A percentile compares a stretch with the other conserved stretches of the same genome.
phyloP scores from a whole-genome alignment of 1,139 yeast species.

The Candida anutae region DNA sequence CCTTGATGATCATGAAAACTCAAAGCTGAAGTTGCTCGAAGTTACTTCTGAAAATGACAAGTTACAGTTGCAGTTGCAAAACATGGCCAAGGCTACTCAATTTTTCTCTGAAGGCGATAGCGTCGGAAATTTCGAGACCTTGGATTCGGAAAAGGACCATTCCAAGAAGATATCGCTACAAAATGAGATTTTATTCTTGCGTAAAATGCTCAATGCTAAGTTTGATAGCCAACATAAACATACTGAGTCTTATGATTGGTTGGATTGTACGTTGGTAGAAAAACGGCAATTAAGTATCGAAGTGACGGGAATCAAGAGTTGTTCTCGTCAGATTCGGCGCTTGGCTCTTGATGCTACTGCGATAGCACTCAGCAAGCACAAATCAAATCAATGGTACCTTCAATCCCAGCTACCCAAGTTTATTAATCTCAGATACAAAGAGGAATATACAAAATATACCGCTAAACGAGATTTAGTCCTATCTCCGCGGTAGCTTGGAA shows the following conservation, averaged over 20 bases:
- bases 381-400: constrained; percentile 13
- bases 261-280: too few species aligned
- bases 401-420: constrained; percentile 14
- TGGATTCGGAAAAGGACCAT: constrained; percentile 27
- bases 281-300: too few species aligned
- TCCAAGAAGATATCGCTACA: constrained; percentile 23
- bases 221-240: constrained; percentile 3
- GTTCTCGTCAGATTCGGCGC: constrained; percentile 3
- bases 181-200: constrained; percentile 29
- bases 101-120: constrained; percentile 10
- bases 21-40: constrained; percentile 8
- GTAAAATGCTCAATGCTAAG: constrained; percentile 14
- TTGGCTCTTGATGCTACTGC: constrained; percentile 6
- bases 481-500: background rate
- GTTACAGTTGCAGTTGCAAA: constrained; percentile 8
- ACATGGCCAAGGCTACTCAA: constrained; percentile 10
- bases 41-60: constrained; percentile 12
- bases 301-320: too few species aligned
- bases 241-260: too few species aligned
- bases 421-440: constrained; percentile 8
- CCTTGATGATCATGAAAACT: constrained; percentile 10
- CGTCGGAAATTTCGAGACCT: constrained; percentile 13
- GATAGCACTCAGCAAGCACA: constrained; percentile 5
- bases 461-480: constrained; percentile 2
- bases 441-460: constrained; percentile 5